Conservation (phyloP, 768 basidiomycete species). For the Pleurotus tuber-regium region DNA sequence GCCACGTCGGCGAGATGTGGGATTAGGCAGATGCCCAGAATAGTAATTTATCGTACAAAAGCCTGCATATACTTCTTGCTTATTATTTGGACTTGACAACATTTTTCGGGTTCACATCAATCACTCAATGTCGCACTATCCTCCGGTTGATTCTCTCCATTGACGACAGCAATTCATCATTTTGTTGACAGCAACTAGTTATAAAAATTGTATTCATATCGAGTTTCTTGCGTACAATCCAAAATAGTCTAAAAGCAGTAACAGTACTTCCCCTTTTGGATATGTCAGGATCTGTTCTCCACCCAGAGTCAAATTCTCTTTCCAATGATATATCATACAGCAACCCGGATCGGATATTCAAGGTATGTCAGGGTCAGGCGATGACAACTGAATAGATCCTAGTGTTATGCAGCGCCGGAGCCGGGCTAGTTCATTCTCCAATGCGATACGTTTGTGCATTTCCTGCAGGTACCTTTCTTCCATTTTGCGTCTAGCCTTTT, state of each 20-base stretch:
- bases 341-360: no score
- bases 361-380: neutral
- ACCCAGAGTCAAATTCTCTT: no score
- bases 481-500: conserved; percentile 14
- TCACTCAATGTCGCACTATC: no score
- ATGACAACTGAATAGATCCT: neutral
- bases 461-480: conserved; percentile 14
- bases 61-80: neutral
- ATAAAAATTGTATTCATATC: no score
- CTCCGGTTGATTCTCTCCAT: no score
- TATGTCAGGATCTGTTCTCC: no score
- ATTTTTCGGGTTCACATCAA: neutral
- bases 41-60: conserved; percentile 3
- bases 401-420: conserved; percentile 9
- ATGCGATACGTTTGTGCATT: conserved; percentile 13
- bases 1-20: conserved; percentile 61
- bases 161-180: no score
- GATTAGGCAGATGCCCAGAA: conserved; percentile 13
- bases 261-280: neutral
- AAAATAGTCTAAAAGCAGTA: neutral
- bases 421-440: conserved; percentile 12
- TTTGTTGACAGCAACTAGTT: no score
- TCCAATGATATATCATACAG: no score
- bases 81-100: neutral
- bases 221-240: no score